Base-by-base conservation (phyloP, 2,329 filamentous ascomycete genomes). In the Stromatinia cepivora region DNA sequence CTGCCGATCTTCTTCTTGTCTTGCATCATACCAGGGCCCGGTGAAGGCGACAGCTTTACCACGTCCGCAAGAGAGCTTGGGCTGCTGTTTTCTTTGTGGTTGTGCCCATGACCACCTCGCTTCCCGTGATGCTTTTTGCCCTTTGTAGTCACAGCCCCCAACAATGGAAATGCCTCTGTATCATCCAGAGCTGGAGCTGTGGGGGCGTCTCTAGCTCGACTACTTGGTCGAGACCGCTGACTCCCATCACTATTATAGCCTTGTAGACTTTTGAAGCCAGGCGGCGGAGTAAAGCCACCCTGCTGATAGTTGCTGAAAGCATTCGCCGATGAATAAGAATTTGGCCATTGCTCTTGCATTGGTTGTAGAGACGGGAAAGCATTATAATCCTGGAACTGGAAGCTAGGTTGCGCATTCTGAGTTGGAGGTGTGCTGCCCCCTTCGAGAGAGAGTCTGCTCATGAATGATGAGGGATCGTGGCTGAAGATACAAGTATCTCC, bases 401-500 rank as follows among this genome's bases (percentile, higher is more conserved):
- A 88, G 71, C 87, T 88, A 6, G 87, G 86, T 59, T 89, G 85
- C n/a, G 84, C 81, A 70, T 86, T 84, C 70, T 87, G 86, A 7
- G 84, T 79, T n/a, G 90, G 87, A 66, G 89, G 87, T 52, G 89
- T 90, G 74, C 84, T 84, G 70, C 86, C 83, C 58, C 88, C 92
- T 72, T 92, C 90, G 20, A 97, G 81, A 45, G 85, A 88, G 72
- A 99, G 86, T 75, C 92, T 92, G 76, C 90, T 93, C 81, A 97
- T 88, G 20, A 97, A 86, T 74, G 93, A 88, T 1, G 93, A 88
- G 3, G 95, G 95, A 75, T 99, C 95, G 80, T 99, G 95, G 20
- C 94, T 98, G 82, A 99, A 99, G 70, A 97, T 92, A 80, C 95
- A 99, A 4, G 93, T 94, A 69, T 93, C 90, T 48, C 95, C 94